These are phyloP conservation scores for Pyrenochaeta sp. DNA, from an alignment of 2,329 filamentous ascomycete species.

Conservation along the genomic window DNA sequence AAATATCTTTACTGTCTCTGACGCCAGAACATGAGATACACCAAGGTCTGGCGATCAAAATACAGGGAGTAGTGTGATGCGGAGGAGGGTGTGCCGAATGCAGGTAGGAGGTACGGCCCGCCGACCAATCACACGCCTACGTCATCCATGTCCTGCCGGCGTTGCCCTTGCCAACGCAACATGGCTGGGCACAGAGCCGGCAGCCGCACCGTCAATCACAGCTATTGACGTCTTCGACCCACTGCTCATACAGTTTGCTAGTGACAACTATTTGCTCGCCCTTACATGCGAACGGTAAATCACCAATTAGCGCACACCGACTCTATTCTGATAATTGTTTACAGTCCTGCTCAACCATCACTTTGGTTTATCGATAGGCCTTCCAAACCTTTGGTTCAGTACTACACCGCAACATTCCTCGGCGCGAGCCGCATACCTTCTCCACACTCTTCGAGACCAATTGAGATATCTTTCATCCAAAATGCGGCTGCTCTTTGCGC, in stretches of 20 bases:
- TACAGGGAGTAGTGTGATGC: not conserved
- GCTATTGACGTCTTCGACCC: conserved; percentile 15
- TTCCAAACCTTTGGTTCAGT: conserved; percentile 6
- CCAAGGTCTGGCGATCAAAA: not conserved
- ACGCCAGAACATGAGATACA: too few species aligned
- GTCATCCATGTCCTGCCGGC: conserved; percentile 6
- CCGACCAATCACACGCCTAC: conserved; percentile 2
- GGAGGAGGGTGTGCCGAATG: not conserved
- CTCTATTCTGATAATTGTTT: conserved; percentile 22
- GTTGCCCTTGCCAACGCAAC: conserved; percentile 13
- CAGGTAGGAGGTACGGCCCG: not conserved
- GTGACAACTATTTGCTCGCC: not conserved
- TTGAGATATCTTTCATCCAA: conserved; percentile 12
- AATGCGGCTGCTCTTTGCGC: conserved; percentile 39
- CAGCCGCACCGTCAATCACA: conserved; percentile 9
- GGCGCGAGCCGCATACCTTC: conserved; percentile 17
- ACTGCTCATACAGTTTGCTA: not conserved
- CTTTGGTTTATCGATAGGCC: conserved; percentile 14
- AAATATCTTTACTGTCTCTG: not conserved
- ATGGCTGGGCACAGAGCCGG: not conserved
- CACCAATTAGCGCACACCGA: conserved; percentile 1
- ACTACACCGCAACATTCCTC: conserved; percentile 10
- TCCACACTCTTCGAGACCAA: conserved; percentile 5
- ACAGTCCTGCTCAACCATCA: conserved; percentile 9
- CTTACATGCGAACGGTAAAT: not conserved